These are phyloP conservation scores for Annulohypoxylon moriforme DNA, from an alignment of 495 filamentous ascomycete genomes.

Conservation along the genomic window DNA sequence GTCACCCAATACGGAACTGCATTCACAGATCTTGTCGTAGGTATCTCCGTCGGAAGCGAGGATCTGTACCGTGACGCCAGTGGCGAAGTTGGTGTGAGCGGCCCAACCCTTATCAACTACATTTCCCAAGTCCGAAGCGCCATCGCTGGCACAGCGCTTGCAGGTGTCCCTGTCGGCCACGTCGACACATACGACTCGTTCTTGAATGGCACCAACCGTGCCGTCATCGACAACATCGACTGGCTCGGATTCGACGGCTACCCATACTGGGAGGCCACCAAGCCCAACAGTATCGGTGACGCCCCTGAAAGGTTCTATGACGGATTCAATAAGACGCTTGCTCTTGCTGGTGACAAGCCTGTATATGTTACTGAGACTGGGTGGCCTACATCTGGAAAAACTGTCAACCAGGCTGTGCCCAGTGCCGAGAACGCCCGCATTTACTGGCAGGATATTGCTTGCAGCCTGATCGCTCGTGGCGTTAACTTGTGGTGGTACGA, in stretches of 20 bases:
- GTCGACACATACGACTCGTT: slow-evolving; percentile 89
- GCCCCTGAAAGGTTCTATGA: slow-evolving; percentile 69
- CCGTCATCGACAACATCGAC: slow-evolving; percentile 72
- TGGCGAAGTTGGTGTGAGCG: slow-evolving; percentile 66
- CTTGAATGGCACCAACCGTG: slow-evolving; percentile 74
- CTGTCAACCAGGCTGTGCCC: slow-evolving; percentile 68
- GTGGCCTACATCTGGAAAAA: slow-evolving; percentile 75
- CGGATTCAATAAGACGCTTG: slow-evolving; percentile 67
- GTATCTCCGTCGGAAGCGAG: slow-evolving; percentile 87
- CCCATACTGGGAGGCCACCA: slow-evolving; percentile 75
- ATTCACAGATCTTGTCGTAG: slow-evolving; percentile 72
- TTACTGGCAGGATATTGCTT: slow-evolving; percentile 80
- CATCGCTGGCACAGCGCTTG: slow-evolving; percentile 66
- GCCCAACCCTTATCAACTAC: slow-evolving; percentile 66
- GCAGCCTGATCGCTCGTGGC: slow-evolving; percentile 68
- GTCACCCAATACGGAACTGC: slow-evolving; percentile 67
- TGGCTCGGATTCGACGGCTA: slow-evolving; percentile 78
- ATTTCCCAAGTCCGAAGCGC: slow-evolving; percentile 68
- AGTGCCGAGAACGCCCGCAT: slow-evolving; percentile 71
- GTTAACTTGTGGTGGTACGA: slow-evolving; percentile 78
- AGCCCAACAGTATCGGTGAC: slow-evolving; percentile 70
- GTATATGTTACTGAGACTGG: slow-evolving; percentile 89
- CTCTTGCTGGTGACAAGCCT: slow-evolving; percentile 69
- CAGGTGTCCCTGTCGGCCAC: slow-evolving; percentile 72
- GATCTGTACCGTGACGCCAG: slow-evolving; percentile 80